Evolutionary conservation across 108 stramenopile genomes (phyloP).

Genomic region (Fragilaria radians): DNA sequence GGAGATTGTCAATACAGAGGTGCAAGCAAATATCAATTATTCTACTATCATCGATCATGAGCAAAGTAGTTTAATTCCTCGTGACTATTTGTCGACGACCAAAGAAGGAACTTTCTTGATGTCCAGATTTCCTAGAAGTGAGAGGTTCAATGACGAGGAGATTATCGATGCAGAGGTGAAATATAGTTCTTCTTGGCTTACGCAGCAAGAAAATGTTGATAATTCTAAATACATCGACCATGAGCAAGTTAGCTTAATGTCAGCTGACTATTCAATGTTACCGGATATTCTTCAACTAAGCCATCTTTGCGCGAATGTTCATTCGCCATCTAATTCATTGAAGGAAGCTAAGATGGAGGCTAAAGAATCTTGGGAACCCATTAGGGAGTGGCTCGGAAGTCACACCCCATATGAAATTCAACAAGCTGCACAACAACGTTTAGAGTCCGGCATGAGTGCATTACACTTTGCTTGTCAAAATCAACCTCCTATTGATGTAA

Average conservation of each 20-base stretch:
- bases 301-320: slow-evolving; percentile 16
- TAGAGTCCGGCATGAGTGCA: slow-evolving; percentile 14
- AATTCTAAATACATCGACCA: background rate
- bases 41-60: too few relatives aligned
- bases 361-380: slow-evolving; percentile 18
- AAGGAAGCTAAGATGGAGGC: slow-evolving; percentile 24
- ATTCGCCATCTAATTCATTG: slow-evolving; percentile 16
- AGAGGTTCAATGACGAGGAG: too few relatives aligned
- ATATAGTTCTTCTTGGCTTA: background rate
- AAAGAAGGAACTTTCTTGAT: too few relatives aligned
- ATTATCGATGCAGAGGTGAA: background rate
- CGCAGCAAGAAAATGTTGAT: background rate
- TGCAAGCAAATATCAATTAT: too few relatives aligned
- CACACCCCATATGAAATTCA: slow-evolving; percentile 10
- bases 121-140: too few relatives aligned
- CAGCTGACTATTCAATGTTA: background rate
- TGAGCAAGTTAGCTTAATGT: background rate
- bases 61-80: too few relatives aligned
- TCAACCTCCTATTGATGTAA: slow-evolving; percentile 6
- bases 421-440: slow-evolving; percentile 21
- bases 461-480: slow-evolving; percentile 5
- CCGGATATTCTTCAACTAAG: slow-evolving; percentile 20
- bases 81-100: too few relatives aligned
- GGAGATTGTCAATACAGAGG: too few relatives aligned
- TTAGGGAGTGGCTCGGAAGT: slow-evolving; percentile 16